Evolutionary conservation across 108 stramenopile genomes (phyloP).

Genomic region (Pseudonitzschia multiseries): DNA sequence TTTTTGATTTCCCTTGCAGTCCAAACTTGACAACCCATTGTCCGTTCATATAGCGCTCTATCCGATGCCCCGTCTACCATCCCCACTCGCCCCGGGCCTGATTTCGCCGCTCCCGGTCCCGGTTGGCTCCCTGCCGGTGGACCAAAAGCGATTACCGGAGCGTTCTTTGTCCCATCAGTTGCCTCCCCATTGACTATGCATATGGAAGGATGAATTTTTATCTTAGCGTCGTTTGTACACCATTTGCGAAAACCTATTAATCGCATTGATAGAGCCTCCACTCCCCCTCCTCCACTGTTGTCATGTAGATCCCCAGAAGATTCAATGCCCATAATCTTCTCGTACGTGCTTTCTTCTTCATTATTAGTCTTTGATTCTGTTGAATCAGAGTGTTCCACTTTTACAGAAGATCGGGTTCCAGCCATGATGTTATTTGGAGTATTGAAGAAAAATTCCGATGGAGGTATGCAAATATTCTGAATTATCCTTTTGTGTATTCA

Average conservation of each 20-base stretch:
- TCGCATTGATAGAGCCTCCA: slow-evolving; percentile 57
- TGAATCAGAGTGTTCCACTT: not conserved
- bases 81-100: slow-evolving; percentile 55
- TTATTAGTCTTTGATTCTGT: not conserved
- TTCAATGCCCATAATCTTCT: slow-evolving; percentile 50
- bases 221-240: slow-evolving; percentile 64
- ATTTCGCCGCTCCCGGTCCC: slow-evolving; percentile 17
- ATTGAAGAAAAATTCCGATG: not conserved
- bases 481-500: not conserved
- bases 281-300: slow-evolving; percentile 42
- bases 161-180: slow-evolving; percentile 86
- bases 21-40: slow-evolving; percentile 85
- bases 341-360: slow-evolving; percentile 38
- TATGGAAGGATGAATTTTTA: slow-evolving; percentile 62
- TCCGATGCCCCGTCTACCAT: slow-evolving; percentile 65
- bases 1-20: slow-evolving; percentile 73
- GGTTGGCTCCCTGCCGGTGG: slow-evolving; percentile 30
- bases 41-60: slow-evolving; percentile 76
- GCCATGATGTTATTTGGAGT: slow-evolving; percentile 7
- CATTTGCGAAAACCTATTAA: slow-evolving; percentile 75
- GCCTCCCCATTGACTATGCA: slow-evolving; percentile 88
- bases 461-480: not conserved
- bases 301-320: slow-evolving; percentile 22
- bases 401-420: slow-evolving; percentile 3
- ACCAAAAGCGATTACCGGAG: slow-evolving; percentile 70